Base-by-base conservation (phyloP, 768 basidiomycete genomes). In the Xerocomellus amylosporus region DNA sequence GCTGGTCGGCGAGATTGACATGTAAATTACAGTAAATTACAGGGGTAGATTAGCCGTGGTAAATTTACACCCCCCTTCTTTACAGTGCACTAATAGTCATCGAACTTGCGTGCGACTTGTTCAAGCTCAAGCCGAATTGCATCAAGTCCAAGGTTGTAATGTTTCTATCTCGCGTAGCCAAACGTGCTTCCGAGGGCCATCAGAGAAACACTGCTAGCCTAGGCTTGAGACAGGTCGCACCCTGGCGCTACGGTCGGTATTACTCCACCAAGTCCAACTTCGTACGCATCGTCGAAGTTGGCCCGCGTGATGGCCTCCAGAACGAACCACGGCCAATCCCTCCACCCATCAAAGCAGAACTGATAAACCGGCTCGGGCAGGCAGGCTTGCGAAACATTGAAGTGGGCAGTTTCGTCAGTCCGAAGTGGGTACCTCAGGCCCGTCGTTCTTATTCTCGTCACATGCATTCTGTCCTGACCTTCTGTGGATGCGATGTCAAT, bases 341-440 rank as follows among this genome's bases (percentile, higher is more conserved):
- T 26, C 83, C 85, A 2, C 80, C 81, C 28, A 73, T 87, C 55
- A 95, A 95, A 69, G 81, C 86, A 17, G 87, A 88, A 56, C 80
- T 98, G 49, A 84, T 98, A 52, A 81, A 90, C 58, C 75, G 86
- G 14, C 82, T 98, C 12, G 82, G 80, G 3, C 68, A 67, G 17
- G 86, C 90, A 10, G 93, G 92, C 0, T 66, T 84, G 61, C 74
- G 75, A 56, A 82, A 75, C 52, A 86, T 95, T 59, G 93, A 95
- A 71, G 82, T 84, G 1, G 93, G 93, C 8, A 92, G 90, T 67
- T 93, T 96, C 66, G 93, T 95, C 54, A 90, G 90, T 69, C 89
- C 90, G 0, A 93, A 93, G 71, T 92, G 92, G 88, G 88, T 95
- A 24, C 93, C 93, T 0, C 93, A 95, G 82, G 93, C 64, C 20